phyloP scores from a whole-genome alignment of 140 eudicot genomes.

The Artemisia princeps region DNA sequence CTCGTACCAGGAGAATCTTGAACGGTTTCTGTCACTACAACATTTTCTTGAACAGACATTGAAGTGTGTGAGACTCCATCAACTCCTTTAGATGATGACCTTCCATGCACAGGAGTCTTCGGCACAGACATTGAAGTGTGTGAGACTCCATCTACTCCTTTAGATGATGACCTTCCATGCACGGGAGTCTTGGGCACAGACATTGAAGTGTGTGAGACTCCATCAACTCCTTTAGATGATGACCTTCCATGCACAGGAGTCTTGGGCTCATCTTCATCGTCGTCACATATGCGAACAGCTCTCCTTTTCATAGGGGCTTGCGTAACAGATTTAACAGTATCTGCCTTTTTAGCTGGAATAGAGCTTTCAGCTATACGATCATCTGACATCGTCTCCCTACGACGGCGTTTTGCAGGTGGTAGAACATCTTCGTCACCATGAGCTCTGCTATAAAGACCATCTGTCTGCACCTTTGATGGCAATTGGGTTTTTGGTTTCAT shows the following conservation, averaged over 20 bases:
- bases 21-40: conserved; percentile 25
- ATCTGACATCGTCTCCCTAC: conserved; percentile 35
- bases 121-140: conserved; percentile 29
- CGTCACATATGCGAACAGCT: conserved; percentile 77
- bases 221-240: conserved; percentile 36
- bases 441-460: conserved; percentile 21
- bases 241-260: conserved; percentile 77
- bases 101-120: conserved; percentile 84
- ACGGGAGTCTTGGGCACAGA: conserved; percentile 73
- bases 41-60: conserved; percentile 28
- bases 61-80: conserved; percentile 29
- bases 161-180: conserved; percentile 46
- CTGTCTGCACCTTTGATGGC: conserved; percentile 27
- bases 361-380: conserved; percentile 30
- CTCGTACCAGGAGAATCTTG: conserved; percentile 27
- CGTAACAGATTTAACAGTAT: conserved; percentile 31
- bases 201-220: conserved; percentile 15
- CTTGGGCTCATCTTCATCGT: conserved; percentile 68
- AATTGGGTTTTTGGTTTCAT: conserved; percentile 37
- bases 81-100: conserved; percentile 33
- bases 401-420: conserved; percentile 57
- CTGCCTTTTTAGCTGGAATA: conserved; percentile 30
- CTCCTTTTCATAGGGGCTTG: conserved; percentile 49
- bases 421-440: conserved; percentile 47
- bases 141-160: conserved; percentile 37